Base-by-base conservation (phyloP, 352 stramenopile genomes). In the Globisporangium spiculum region DNA sequence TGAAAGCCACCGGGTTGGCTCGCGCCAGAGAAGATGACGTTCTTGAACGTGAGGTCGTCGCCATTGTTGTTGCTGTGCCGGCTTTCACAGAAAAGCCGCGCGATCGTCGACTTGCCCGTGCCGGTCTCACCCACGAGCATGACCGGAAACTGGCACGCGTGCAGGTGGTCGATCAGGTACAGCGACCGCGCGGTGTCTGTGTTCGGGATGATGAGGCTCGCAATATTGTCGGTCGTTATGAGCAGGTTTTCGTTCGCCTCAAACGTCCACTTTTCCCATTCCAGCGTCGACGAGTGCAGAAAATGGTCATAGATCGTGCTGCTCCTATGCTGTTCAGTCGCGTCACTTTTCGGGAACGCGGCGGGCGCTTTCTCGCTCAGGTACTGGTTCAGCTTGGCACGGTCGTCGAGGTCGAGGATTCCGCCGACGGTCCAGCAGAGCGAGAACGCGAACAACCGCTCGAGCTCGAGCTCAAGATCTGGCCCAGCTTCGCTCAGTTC, bases 301-400 rank as follows among this genome's bases (percentile, higher is more conserved):
- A 89, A 93, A 68, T 93, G 96, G 53, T 99, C 94, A 61, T 97
- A 99, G 41, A 98, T 86, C 22, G 91, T 97, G 59, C 85, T 36
- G 30, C 4, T 44, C 8, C 26, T 63, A 75, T 60, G 38, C 16
- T 56, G 50, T 20, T 56, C 78, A 8, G 24, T 59, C 20, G 44
- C 24, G 14, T 60, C 63, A 9, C 27, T 54, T 24, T 63, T 67
- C 52, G 73, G 70, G 52, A 84, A 82, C 14, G 68, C 75, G 4
- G 60, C 41, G 1, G 74, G 26, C 2, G 48, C 65, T n/a, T 77
- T 81, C 54, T 84, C 70, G 41, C 66, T 70, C 24, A 97, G 61
- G 69, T 91, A 96, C 36, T 79, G 69, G 66, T 96, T 84, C 50
- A 96, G 74, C 59, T 86, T 89, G 14, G 69, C 30, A 4, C 90